A percentile compares a stretch with the other conserved stretches of the same genome.
phyloP scores from a whole-genome alignment of 331 rosid genomes.

The Spiraea crenata region DNA sequence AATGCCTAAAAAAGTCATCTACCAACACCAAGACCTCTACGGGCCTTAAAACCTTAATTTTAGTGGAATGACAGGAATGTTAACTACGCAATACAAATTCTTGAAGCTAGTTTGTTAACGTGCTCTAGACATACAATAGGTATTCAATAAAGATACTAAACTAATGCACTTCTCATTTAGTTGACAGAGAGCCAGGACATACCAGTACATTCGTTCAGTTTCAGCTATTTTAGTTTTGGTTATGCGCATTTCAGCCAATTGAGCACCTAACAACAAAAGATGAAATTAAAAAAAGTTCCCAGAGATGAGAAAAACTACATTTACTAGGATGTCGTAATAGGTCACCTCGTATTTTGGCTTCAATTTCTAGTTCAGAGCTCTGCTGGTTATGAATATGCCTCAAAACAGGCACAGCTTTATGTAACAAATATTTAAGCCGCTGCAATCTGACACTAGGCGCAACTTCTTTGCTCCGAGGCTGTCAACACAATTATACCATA shows the following conservation, averaged over 20 bases:
- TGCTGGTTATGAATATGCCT: constrained; percentile 1
- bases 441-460: not conserved
- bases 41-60: not conserved
- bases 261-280: constrained; percentile 42
- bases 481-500: not conserved
- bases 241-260: constrained; percentile 47
- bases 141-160: not conserved
- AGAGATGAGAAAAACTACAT: not conserved
- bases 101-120: not conserved
- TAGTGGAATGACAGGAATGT: not conserved
- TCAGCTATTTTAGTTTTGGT: constrained; percentile 42
- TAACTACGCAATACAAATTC: not conserved
- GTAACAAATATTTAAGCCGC: constrained; percentile 20
- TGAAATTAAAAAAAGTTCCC: not conserved
- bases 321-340: not conserved
- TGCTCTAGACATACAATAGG: not conserved
- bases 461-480: constrained; percentile 29
- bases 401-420: not conserved
- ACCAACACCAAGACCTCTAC: not conserved
- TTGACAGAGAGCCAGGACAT: constrained; percentile 10
- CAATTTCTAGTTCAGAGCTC: not conserved
- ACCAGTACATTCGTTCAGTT: constrained; percentile 69
- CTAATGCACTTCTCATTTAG: not conserved
- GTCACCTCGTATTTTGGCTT: not conserved
- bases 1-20: not conserved